Conservation (phyloP, 805 yeast species). For the Pichia gijzeniarum region DNA sequence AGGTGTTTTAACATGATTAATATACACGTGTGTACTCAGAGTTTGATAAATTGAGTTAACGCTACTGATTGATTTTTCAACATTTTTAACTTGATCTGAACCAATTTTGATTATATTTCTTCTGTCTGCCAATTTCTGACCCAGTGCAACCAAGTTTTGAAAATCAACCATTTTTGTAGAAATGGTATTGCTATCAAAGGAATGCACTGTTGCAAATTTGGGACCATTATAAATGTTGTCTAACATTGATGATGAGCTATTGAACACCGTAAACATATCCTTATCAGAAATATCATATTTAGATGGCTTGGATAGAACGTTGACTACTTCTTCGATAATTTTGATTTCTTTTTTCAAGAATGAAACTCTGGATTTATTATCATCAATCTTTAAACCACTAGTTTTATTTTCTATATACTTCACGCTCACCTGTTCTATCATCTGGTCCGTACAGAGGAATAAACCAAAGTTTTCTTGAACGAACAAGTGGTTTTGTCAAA, state of each 20-base stretch:
- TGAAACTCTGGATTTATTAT: background rate
- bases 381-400: background rate
- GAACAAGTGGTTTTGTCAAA: too few relatives aligned
- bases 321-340: constrained; percentile 21
- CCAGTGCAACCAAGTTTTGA: constrained; percentile 23
- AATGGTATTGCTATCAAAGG: constrained; percentile 3
- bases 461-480: too few relatives aligned
- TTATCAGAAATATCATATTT: constrained; percentile 15
- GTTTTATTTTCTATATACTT: too few relatives aligned
- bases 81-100: background rate
- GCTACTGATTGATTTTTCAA: background rate
- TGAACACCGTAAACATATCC: constrained; percentile 18
- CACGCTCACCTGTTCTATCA: too few relatives aligned
- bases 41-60: constrained; percentile 3
- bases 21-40: constrained; percentile 25
- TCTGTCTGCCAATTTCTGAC: constrained; percentile 19
- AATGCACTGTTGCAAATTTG: background rate
- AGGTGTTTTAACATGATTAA: constrained; percentile 18
- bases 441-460: too few relatives aligned
- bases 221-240: constrained; percentile 10
- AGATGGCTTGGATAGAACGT: constrained; percentile 20
- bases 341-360: constrained; percentile 18
- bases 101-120: background rate
- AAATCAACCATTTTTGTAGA: constrained; percentile 22
- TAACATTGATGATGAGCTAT: constrained; percentile 12